Evolutionary conservation across 2,329 filamentous ascomycete genomes (phyloP).

Genomic region (Botrytis tulipae): DNA sequence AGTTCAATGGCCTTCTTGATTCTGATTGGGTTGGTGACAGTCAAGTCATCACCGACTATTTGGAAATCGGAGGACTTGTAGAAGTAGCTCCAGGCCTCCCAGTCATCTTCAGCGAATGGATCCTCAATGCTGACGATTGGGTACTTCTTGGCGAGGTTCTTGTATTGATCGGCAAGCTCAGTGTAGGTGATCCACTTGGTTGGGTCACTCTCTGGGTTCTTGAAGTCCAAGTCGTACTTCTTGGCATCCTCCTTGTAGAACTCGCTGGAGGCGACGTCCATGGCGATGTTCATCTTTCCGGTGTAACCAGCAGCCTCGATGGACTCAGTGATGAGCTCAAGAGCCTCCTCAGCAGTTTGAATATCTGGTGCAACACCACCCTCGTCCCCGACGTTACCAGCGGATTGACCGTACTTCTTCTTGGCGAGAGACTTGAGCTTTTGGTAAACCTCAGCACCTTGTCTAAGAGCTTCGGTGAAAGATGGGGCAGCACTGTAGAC

Average conservation of each 20-base stretch:
- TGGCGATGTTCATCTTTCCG: constrained; percentile 94
- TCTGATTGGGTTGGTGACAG: constrained; percentile 96
- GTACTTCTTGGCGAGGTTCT: constrained; percentile 86
- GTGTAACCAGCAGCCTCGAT: constrained; percentile 96
- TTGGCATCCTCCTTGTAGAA: constrained; percentile 98
- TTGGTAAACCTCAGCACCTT: constrained; percentile 97
- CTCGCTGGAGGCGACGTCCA: constrained; percentile 98
- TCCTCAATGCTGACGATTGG: constrained; percentile 99
- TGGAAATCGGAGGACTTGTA: constrained; percentile 98
- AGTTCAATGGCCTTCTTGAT: constrained; percentile 99
- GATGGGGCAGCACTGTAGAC: constrained; percentile 68
- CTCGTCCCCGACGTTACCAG: constrained; percentile 98
- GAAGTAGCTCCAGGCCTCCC: constrained; percentile 99
- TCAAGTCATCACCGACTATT: constrained; percentile 97
- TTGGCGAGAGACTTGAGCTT: constrained; percentile 94
- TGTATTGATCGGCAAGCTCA: constrained; percentile 90
- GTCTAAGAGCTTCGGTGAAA: constrained; percentile 94
- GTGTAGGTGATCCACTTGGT: constrained; percentile 99
- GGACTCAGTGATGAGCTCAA: constrained; percentile 90
- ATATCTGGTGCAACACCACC: constrained; percentile 99
- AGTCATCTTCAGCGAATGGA: constrained; percentile 99
- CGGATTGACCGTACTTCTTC: constrained; percentile 99
- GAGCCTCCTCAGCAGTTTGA: constrained; percentile 92
- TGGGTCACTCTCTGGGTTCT: constrained; percentile 97
- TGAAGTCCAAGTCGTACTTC: constrained; percentile 99